Percentiles rank a stretch among this genome's conserved stretches.
Evolutionary conservation across 805 yeast species (phyloP).

Genomic region (Teunomyces kruisii): DNA sequence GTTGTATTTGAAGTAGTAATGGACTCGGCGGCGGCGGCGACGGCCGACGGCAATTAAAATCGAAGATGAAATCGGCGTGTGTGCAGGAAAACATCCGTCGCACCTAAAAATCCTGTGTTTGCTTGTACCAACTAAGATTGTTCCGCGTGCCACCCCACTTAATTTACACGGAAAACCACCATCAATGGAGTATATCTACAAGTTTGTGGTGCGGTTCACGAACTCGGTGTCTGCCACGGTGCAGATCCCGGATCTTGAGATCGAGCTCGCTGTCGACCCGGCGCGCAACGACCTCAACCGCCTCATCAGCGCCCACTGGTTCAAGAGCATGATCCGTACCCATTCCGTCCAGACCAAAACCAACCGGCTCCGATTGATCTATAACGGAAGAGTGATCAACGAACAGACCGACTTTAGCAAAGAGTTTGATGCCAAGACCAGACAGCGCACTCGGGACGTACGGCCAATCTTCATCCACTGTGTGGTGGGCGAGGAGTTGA

Average conservation of each 20-base stretch:
- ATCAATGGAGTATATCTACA: constrained; percentile 7
- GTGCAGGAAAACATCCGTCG: no score
- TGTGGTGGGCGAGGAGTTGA: constrained; percentile 66
- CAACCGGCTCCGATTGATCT: constrained; percentile 61
- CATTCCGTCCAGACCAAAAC: constrained; percentile 25
- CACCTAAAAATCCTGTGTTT: no score
- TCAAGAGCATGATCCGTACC: constrained; percentile 29
- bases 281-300: constrained; percentile 31
- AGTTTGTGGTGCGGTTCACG: constrained; percentile 34
- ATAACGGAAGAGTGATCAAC: constrained; percentile 65
- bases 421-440: constrained; percentile 39
- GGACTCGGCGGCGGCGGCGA: not conserved
- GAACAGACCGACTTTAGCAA: constrained; percentile 54
- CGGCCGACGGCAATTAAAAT: not conserved
- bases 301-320: constrained; percentile 30
- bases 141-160: not conserved
- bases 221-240: constrained; percentile 18
- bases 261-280: constrained; percentile 28
- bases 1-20: not conserved
- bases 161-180: no score
- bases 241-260: constrained; percentile 24
- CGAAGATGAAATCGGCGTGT: no score
- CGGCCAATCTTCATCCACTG: constrained; percentile 68
- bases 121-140: no score
- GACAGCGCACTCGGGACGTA: constrained; percentile 14